Percentiles rank a stretch among this genome's conserved stretches.
phyloP scores from a whole-genome alignment of 2,329 filamentous ascomycete genomes.

The Xylariaceae sp. region DNA sequence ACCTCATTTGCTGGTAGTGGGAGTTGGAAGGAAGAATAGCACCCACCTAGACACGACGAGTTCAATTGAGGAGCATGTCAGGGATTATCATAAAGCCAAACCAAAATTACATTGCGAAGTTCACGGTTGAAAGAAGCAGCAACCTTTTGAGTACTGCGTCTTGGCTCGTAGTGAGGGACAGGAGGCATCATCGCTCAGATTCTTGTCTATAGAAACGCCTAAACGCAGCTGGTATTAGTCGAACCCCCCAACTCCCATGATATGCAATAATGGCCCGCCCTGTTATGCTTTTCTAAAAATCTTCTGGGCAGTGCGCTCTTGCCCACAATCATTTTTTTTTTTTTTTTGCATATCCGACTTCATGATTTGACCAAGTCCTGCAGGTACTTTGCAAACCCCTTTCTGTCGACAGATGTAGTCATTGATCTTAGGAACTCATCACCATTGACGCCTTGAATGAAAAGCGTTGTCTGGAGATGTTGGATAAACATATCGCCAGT shows the following conservation, averaged over 20 bases:
- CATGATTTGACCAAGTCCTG: slow-evolving; percentile 48
- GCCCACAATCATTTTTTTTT: no score
- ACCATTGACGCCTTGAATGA: slow-evolving; percentile 62
- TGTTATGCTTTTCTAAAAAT: slow-evolving; percentile 7
- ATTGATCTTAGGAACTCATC: slow-evolving; percentile 55
- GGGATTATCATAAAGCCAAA: no score
- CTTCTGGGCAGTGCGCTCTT: neutral
- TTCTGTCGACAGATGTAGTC: slow-evolving; percentile 56
- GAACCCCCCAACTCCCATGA: slow-evolving; percentile 24
- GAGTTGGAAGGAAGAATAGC: no score
- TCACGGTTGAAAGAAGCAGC: no score
- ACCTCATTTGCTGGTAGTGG: no score
- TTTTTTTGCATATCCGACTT: neutral
- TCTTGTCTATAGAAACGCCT: neutral
- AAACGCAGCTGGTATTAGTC: slow-evolving; percentile 19
- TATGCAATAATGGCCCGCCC: slow-evolving; percentile 22
- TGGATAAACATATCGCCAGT: slow-evolving; percentile 77
- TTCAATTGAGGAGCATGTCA: no score
- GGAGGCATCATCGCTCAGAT: neutral
- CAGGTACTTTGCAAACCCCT: slow-evolving; percentile 61
- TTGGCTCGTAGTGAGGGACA: neutral
- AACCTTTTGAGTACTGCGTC: no score
- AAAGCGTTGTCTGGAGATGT: slow-evolving; percentile 59
- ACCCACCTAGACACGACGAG: no score
- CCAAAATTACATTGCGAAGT: no score